Evolutionary conservation across 495 filamentous ascomycete species (phyloP).

Genomic region (Xanthoparmelia taractica): DNA sequence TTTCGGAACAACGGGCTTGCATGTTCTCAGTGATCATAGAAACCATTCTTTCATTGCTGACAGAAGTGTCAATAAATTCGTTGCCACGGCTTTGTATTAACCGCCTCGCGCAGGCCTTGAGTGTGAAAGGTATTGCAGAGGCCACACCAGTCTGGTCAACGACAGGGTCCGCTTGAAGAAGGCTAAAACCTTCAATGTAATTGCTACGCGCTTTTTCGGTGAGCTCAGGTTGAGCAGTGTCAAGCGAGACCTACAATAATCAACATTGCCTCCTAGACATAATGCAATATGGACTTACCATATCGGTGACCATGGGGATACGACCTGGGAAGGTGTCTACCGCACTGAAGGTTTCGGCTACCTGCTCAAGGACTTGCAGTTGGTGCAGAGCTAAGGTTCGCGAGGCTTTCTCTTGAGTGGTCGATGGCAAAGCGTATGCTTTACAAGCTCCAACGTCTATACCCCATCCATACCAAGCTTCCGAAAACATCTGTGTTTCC

Average conservation of each 20-base stretch:
- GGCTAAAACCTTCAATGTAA: conserved; percentile 52
- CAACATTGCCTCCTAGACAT: background rate
- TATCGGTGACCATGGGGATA: conserved; percentile 11
- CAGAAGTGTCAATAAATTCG: background rate
- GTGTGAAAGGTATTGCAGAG: conserved; percentile 33
- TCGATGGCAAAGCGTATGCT: background rate
- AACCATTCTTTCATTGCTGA: conserved; percentile 1
- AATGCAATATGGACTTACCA: background rate
- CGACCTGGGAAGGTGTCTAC: conserved; percentile 19
- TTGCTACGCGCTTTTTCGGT: conserved; percentile 53
- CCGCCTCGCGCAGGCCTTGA: conserved; percentile 25
- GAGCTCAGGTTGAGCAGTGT: conserved; percentile 53
- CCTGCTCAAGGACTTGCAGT: conserved; percentile 11
- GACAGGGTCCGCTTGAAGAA: conserved; percentile 48
- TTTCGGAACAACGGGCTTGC: background rate
- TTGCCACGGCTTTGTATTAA: background rate
- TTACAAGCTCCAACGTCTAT: conserved; percentile 28
- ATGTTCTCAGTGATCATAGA: conserved; percentile 11
- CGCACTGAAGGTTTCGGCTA: conserved; percentile 21
- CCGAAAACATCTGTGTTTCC: conserved; percentile 48
- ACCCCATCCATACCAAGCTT: conserved; percentile 51
- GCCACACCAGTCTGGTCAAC: conserved; percentile 38
- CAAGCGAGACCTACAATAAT: conserved; percentile 33
- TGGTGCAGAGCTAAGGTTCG: background rate
- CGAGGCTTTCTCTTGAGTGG: background rate